A percentile compares a stretch with the other conserved stretches of the same genome.
These are phyloP conservation scores for Nakazawaea anatomiae DNA, from an alignment of 805 yeast species.

Conservation along the genomic window DNA sequence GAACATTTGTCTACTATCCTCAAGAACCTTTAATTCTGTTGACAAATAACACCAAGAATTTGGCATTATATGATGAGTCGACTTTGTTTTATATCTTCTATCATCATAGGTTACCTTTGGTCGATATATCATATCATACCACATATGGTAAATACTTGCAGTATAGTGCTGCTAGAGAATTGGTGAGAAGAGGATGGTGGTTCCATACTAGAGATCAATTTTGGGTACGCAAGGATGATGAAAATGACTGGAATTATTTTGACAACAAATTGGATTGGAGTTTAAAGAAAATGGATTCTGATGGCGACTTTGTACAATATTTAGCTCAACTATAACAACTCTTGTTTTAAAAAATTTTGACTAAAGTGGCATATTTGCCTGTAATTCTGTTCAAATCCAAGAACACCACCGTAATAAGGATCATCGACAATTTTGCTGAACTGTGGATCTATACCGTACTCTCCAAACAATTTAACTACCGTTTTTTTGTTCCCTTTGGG, in stretches of 20 bases:
- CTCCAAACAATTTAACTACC: conserved; percentile 64
- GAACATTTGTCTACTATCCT: conserved; percentile 87
- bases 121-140: conserved; percentile 12
- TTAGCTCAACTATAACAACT: conserved; percentile 17
- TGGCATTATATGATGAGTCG: conserved; percentile 74
- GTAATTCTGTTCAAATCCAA: conserved; percentile 79
- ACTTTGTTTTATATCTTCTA: conserved; percentile 91
- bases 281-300: conserved; percentile 33
- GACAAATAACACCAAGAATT: conserved; percentile 52
- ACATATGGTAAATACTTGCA: conserved; percentile 56
- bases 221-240: conserved; percentile 34
- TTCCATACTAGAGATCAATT: conserved; percentile 20
- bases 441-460: conserved; percentile 55
- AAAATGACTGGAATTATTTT: conserved; percentile 46
- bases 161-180: conserved; percentile 74
- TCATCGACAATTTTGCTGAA: conserved; percentile 66
- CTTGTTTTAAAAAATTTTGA: conserved; percentile 57
- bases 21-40: conserved; percentile 70
- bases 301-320: conserved; percentile 4
- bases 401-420: conserved; percentile 86
- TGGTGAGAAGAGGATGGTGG: conserved; percentile 73
- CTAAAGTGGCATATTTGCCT: conserved; percentile 72
- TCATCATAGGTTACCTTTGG: conserved; percentile 44
- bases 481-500: conserved; percentile 45
- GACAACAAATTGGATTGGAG: conserved; percentile 34